A percentile compares a stretch with the other conserved stretches of the same genome.
Conservation (phyloP, 1,139 yeast species). For the Candida sp. region DNA sequence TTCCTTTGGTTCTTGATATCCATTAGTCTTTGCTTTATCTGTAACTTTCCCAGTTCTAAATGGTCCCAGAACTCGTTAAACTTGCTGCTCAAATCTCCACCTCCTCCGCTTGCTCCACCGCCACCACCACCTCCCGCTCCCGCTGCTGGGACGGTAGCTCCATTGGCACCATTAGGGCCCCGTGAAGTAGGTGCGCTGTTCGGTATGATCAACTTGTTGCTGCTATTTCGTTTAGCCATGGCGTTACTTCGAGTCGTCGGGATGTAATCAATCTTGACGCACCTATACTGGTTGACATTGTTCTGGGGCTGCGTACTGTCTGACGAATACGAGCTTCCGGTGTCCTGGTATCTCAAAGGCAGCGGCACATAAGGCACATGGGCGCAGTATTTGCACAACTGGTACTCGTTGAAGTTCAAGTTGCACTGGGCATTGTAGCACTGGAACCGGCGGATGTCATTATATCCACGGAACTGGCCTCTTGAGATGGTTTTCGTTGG, state of each 20-base stretch:
- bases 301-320: not conserved
- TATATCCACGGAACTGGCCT: slow-evolving; percentile 16
- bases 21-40: slow-evolving; percentile 13
- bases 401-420: slow-evolving; percentile 11
- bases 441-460: slow-evolving; percentile 16
- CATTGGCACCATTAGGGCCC: not conserved
- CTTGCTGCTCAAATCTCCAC: slow-evolving; percentile 11
- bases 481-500: slow-evolving; percentile 13
- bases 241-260: slow-evolving; percentile 8
- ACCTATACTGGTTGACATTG: not conserved
- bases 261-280: slow-evolving; percentile 7
- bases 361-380: slow-evolving; percentile 27
- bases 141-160: no score
- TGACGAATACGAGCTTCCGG: not conserved
- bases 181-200: slow-evolving; percentile 1
- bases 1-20: slow-evolving; percentile 12
- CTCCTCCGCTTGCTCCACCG: not conserved
- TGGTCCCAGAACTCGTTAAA: slow-evolving; percentile 14
- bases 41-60: slow-evolving; percentile 14
- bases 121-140: not conserved
- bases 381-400: slow-evolving; percentile 24
- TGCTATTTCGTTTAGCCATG: slow-evolving; percentile 6
- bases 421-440: slow-evolving; percentile 13
- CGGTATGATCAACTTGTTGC: slow-evolving; percentile 1
- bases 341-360: slow-evolving; percentile 18